A percentile compares a stretch with the other conserved stretches of the same genome.
Evolutionary conservation across 139 green algal genomes (phyloP).

Genomic region (Closterium sp.): DNA sequence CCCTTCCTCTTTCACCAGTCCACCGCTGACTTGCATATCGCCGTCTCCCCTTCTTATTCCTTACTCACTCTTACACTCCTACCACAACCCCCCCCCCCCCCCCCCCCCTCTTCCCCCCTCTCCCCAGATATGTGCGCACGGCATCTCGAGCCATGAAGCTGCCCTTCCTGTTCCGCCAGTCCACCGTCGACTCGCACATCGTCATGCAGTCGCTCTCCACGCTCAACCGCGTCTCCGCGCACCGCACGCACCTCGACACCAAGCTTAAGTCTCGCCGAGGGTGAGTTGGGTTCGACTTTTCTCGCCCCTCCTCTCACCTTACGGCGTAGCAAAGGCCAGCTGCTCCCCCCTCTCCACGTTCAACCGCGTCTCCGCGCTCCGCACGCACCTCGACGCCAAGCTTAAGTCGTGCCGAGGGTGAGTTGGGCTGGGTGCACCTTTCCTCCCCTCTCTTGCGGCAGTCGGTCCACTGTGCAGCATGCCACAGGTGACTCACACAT

Average conservation of each 20-base stretch:
- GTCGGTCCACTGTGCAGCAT: too few species aligned
- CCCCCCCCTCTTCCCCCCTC: neutral
- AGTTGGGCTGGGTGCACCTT: neutral
- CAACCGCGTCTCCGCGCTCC: neutral
- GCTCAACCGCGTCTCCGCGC: slow-evolving; percentile 2
- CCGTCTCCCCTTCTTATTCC: neutral
- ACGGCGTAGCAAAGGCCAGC: too few species aligned
- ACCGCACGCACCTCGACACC: neutral
- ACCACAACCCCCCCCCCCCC: neutral
- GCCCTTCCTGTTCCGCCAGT: neutral
- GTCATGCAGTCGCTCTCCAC: neutral
- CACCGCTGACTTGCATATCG: neutral
- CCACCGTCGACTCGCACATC: neutral
- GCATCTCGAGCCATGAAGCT: neutral
- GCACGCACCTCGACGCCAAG: neutral
- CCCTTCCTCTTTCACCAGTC: neutral
- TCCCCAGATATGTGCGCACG: neutral
- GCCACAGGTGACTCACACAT: too few species aligned
- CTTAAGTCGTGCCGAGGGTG: neutral
- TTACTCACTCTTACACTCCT: too few species aligned
- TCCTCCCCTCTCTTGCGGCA: too few species aligned
- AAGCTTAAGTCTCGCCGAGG: neutral
- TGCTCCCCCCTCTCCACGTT: neutral
- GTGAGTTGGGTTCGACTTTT: neutral
- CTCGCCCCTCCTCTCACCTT: too few species aligned